phyloP scores from a whole-genome alignment of 179 eudicot genomes.

The Spergularia azorica region DNA sequence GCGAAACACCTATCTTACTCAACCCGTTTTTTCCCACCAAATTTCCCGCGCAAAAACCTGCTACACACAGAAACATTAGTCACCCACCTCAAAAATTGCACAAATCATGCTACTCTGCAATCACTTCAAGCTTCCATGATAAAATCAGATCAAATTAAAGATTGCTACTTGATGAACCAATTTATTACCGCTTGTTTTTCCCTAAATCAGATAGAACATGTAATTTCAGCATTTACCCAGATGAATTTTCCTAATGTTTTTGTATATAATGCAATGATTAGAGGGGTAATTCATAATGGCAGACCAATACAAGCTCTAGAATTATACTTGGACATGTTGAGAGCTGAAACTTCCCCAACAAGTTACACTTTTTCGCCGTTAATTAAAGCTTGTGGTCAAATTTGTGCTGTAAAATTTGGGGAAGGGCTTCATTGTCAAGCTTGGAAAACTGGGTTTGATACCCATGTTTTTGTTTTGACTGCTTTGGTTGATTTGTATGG shows the following conservation, averaged over 20 bases:
- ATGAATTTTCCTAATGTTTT: slow-evolving; percentile 53
- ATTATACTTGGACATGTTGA: slow-evolving; percentile 52
- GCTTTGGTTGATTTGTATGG: slow-evolving; percentile 65
- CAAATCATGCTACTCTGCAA: slow-evolving; percentile 40
- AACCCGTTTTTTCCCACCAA: neutral
- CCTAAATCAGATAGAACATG: slow-evolving; percentile 42
- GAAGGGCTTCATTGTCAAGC: slow-evolving; percentile 53
- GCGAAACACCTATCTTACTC: neutral
- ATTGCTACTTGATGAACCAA: slow-evolving; percentile 55
- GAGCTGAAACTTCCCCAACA: slow-evolving; percentile 41
- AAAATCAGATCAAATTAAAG: slow-evolving; percentile 44
- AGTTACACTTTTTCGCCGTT: slow-evolving; percentile 64
- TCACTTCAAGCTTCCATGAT: slow-evolving; percentile 50
- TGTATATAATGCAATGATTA: slow-evolving; percentile 61
- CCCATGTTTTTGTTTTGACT: slow-evolving; percentile 57
- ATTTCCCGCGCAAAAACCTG: slow-evolving; percentile 9
- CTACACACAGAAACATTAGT: slow-evolving; percentile 31
- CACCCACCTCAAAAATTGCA: slow-evolving; percentile 36
- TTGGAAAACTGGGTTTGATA: slow-evolving; percentile 55
- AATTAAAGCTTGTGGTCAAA: slow-evolving; percentile 50
- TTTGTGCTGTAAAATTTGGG: slow-evolving; percentile 32
- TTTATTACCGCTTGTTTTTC: slow-evolving; percentile 54
- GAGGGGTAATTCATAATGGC: slow-evolving; percentile 50
- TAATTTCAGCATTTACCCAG: slow-evolving; percentile 39
- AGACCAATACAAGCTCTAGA: slow-evolving; percentile 45